Base-by-base conservation (phyloP, 805 yeast genomes). In the Candida mattraensis region DNA sequence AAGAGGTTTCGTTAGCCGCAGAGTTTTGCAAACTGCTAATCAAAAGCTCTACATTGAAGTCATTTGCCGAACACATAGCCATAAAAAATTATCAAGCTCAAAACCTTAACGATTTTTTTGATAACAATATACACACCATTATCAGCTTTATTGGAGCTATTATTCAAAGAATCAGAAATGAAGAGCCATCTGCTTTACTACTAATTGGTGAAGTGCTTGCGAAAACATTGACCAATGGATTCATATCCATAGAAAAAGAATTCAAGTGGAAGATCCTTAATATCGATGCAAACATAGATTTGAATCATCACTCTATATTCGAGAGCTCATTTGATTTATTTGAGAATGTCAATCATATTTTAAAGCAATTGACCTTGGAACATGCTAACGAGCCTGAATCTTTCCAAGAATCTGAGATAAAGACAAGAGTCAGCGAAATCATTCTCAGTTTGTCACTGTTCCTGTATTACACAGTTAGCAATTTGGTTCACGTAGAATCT, bases 371-470 rank as follows among this genome's bases (percentile, higher is more conserved):
- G 17, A 27, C 50, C 3, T 14, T 24, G 3, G 23, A 31, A 3
- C 44, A 41, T 19, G 35, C 43, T 1, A 46, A 40, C 12, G 40
- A 35, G 7, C 30, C 48, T 30, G 55, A 50, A 16, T 40, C 44
- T 12, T 11, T 10, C 8, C 16, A 18, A n/a, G 42, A 45, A 2
- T 18, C 36, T 7, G 45, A 44, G 3, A 15, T 45, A 9, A 49
- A 42, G 24, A 24, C 11, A 10, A 28, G 35, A 9, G 48, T 45
- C 13, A 30, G 40, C 19, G 47, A 48, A 7, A 37, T 47, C n/a
- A 26, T 53, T 6, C 14, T 45, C 14, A 45, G 45, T 1, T 30
- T 57, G 4, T 47, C 61, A 9, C 28, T 45, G 4, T 50, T 58
- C 28, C 24, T 57, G 7, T 58, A 58, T 35, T 56, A 53, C 36